A percentile compares a stretch with the other conserved stretches of the same genome.
These are phyloP conservation scores for Lagenidium giganteum DNA, from an alignment of 352 stramenopile species.

Conservation along the genomic window DNA sequence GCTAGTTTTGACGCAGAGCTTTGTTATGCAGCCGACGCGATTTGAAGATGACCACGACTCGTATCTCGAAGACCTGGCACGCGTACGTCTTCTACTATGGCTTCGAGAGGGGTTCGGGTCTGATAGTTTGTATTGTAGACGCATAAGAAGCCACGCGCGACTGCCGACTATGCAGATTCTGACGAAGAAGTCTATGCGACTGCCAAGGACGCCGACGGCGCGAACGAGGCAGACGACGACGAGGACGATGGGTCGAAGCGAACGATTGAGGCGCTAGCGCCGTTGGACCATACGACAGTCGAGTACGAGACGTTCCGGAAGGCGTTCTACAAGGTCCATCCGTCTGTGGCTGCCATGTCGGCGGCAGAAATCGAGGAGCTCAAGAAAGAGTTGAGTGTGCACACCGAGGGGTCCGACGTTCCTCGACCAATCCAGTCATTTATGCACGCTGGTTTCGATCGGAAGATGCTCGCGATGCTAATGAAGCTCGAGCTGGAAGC, in stretches of 20 bases:
- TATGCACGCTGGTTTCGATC: conserved; percentile 62
- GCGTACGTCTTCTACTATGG: conserved; percentile 12
- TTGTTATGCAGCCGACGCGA: conserved; percentile 7
- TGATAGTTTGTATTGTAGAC: conserved; percentile 15
- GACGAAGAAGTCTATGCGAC: conserved; percentile 77
- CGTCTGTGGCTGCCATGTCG: conserved; percentile 30
- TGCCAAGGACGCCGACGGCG: conserved; percentile 40
- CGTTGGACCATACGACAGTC: conserved; percentile 62
- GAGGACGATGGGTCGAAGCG: conserved; percentile 33
- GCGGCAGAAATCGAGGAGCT: conserved; percentile 30
- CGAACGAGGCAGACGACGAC: conserved; percentile 10
- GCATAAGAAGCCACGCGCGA: conserved; percentile 26
- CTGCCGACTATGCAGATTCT: conserved; percentile 29
- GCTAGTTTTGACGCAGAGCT: background rate
- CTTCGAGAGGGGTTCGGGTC: background rate
- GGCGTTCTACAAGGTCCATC: conserved; percentile 57
- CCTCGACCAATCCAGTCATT: conserved; percentile 72
- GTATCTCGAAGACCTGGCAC: conserved; percentile 22
- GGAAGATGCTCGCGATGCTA: conserved; percentile 57
- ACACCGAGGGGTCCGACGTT: conserved; percentile 39
- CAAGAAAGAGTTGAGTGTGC: conserved; percentile 39
- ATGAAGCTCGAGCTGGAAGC: conserved; percentile 72
- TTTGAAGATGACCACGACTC: conserved; percentile 24
- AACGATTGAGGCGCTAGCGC: conserved; percentile 68
- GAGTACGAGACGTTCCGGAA: conserved; percentile 83